These are phyloP conservation scores for Priceomyces fermenticarens DNA, from an alignment of 805 yeast genomes.

Conservation along the genomic window DNA sequence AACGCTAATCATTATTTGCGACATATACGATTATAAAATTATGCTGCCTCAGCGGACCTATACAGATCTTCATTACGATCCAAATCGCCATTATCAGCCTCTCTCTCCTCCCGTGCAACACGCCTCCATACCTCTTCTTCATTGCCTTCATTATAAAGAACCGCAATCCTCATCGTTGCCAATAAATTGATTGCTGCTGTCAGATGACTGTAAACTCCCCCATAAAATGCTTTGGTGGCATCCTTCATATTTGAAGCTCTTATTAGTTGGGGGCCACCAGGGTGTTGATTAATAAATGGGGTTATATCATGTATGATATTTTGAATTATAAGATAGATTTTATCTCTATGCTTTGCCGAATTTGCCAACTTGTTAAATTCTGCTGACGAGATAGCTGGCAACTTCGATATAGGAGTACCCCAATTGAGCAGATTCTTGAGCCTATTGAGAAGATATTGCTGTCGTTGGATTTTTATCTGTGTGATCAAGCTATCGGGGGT, in stretches of 20 bases:
- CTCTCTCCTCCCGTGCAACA: slow-evolving; percentile 62
- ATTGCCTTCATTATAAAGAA: slow-evolving; percentile 75
- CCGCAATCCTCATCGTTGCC: slow-evolving; percentile 93
- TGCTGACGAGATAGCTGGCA: slow-evolving; percentile 60
- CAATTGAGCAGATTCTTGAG: slow-evolving; percentile 79
- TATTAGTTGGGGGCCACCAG: slow-evolving; percentile 84
- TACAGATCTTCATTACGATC: slow-evolving; percentile 17
- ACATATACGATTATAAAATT: slow-evolving; percentile 1
- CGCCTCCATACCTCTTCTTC: slow-evolving; percentile 81
- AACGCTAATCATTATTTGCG: background rate
- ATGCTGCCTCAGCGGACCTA: slow-evolving; percentile 38
- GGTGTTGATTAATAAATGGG: slow-evolving; percentile 87
- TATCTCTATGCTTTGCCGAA: slow-evolving; percentile 38
- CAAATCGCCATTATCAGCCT: slow-evolving; percentile 25
- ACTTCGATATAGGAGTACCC: slow-evolving; percentile 90
- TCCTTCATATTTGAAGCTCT: slow-evolving; percentile 85
- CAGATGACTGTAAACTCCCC: slow-evolving; percentile 91
- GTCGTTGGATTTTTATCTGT: slow-evolving; percentile 53
- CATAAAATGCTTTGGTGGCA: slow-evolving; percentile 91
- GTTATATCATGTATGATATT: slow-evolving; percentile 93
- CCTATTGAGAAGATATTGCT: slow-evolving; percentile 75
- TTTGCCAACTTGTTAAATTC: slow-evolving; percentile 42
- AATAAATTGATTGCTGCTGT: slow-evolving; percentile 89
- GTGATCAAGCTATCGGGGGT: slow-evolving; percentile 71
- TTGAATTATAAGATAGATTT: slow-evolving; percentile 74